These are phyloP conservation scores for Malania oleifera DNA, from an alignment of 164 flowering plant genomes.

Conservation along the genomic window DNA sequence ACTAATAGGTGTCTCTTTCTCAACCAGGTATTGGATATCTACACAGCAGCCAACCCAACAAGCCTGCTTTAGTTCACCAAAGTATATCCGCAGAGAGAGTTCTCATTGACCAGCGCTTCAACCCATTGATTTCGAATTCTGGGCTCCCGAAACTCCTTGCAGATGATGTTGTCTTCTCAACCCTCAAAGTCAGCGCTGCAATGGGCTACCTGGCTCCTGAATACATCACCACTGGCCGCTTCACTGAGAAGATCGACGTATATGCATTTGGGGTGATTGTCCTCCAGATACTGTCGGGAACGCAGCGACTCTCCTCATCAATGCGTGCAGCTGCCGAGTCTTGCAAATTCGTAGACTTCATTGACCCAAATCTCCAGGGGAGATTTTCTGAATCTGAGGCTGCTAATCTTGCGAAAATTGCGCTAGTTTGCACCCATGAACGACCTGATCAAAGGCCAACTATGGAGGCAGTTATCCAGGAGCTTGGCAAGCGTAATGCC, in stretches of 20 bases:
- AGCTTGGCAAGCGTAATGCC: slow-evolving; percentile 18
- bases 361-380: slow-evolving; percentile 36
- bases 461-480: slow-evolving; percentile 29
- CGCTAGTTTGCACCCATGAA: slow-evolving; percentile 36
- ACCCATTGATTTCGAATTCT: slow-evolving; percentile 44
- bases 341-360: slow-evolving; percentile 24
- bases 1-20: not conserved
- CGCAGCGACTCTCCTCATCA: slow-evolving; percentile 22
- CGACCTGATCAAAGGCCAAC: slow-evolving; percentile 40
- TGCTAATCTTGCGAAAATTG: slow-evolving; percentile 30
- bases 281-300: slow-evolving; percentile 47
- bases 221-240: slow-evolving; percentile 50
- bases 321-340: slow-evolving; percentile 31
- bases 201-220: slow-evolving; percentile 67
- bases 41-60: slow-evolving; percentile 33
- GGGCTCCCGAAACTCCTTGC: slow-evolving; percentile 50
- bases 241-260: slow-evolving; percentile 53
- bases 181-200: slow-evolving; percentile 49
- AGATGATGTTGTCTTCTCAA: slow-evolving; percentile 45
- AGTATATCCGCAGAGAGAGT: slow-evolving; percentile 47
- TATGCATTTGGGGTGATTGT: slow-evolving; percentile 53
- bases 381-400: slow-evolving; percentile 35
- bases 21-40: slow-evolving; percentile 39
- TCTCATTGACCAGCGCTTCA: slow-evolving; percentile 36
- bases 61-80: slow-evolving; percentile 43